Base-by-base conservation (phyloP, 2,329 filamentous ascomycete genomes). In the Gyromitra esculenta region DNA sequence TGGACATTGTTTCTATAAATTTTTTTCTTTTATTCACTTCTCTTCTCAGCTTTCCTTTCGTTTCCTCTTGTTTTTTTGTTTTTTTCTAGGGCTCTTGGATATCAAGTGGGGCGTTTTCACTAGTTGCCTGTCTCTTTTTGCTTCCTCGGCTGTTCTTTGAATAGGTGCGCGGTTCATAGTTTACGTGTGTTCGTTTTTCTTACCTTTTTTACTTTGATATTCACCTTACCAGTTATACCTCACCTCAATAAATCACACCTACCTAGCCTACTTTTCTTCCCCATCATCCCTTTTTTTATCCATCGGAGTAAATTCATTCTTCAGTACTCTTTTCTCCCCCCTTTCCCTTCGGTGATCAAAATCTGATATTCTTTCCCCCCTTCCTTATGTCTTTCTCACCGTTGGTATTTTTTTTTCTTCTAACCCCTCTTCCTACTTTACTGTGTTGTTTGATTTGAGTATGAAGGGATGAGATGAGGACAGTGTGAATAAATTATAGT, bases 341-440 rank as follows among this genome's bases (percentile, higher is more conserved):
- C n/a, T 77, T 72, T 72, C 72, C 77, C 77, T 73, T 70, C 56
- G 76, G 77, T 81, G 70, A 73, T 74, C 70, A 69, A 76, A 74
- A 80, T 80, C 76, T 83, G 80, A 82, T 81, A 80, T 82, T 82
- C 83, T 82, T 82, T 80, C 82, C 80, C 81, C 81, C 77, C 81
- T 81, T 81, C 80, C 79, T 81, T 82, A 80, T 80, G 77, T 77
- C 65, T 70, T 77, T 59, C 45, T 25, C 75, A 75, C 39, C 57
- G 65, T 77, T 79, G 39, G 35, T 39, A 52, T 39, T 79, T 79
- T 57, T 75, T 77, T 50, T 78, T 77, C 72, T 59, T 75, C 71
- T 64, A 76, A 4, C 2, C 25, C 25, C 25, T 4, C 25, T 31
- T 31, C 68, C 69, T 65, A 74, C 76, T 65, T 74, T 57, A 6